Conservation (phyloP, 306 rosid genomes). For the Begonia fuchsioides region DNA sequence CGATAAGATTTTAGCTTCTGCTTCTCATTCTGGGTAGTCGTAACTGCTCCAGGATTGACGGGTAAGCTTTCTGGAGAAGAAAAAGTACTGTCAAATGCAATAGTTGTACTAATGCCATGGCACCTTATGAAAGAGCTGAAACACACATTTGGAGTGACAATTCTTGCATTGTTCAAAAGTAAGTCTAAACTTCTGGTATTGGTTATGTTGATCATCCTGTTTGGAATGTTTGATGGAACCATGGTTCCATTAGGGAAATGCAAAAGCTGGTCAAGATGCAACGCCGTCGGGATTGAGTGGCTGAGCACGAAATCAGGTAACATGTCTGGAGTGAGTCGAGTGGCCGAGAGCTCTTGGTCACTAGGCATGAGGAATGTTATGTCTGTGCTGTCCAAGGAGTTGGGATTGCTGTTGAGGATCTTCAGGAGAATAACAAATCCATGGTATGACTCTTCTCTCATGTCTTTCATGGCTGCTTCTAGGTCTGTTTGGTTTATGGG, state of each 20-base stretch:
- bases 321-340: conserved; percentile 14
- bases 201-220: conserved; percentile 29
- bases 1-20: conserved; percentile 8
- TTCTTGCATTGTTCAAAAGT: conserved; percentile 37
- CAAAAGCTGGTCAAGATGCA: conserved; percentile 24
- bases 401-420: conserved; percentile 25
- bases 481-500: conserved; percentile 32
- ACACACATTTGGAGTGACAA: conserved; percentile 34
- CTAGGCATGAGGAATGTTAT: conserved; percentile 43
- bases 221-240: conserved; percentile 37
- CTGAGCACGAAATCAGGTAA: conserved; percentile 30
- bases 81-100: conserved; percentile 11
- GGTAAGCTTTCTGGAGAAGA: conserved; percentile 9
- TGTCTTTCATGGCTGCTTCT: conserved; percentile 34
- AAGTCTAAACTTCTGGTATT: conserved; percentile 24
- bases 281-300: conserved; percentile 38
- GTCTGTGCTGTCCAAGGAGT: conserved; percentile 18
- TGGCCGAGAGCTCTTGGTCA: conserved; percentile 33
- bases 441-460: conserved; percentile 35
- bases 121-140: conserved; percentile 27
- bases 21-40: conserved; percentile 9
- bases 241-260: conserved; percentile 41
- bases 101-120: conserved; percentile 36
- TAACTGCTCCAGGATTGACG: conserved; percentile 2
- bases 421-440: conserved; percentile 52